Base-by-base conservation (phyloP, 2,329 filamentous ascomycete genomes). In the Phoma herbarum region DNA sequence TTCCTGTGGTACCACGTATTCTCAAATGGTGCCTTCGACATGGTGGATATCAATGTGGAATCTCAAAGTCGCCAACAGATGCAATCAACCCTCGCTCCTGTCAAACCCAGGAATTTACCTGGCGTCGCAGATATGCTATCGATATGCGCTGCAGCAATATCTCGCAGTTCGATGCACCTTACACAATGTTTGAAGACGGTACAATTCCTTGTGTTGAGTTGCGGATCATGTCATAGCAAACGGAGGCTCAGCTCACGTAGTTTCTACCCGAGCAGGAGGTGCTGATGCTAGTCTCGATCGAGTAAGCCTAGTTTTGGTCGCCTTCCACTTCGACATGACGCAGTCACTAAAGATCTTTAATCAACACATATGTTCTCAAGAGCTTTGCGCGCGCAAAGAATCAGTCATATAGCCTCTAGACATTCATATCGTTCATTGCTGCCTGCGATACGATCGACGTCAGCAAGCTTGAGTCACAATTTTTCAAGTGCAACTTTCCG, bases 1-100 rank as follows among this genome's bases (percentile, higher is more conserved):
- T 88, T 91, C 48, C 94, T 90, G 64, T 93, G 90, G 63, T 91
- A 88, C 80, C 94, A 98, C 28, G 90, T 78, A 73, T 98, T 98
- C 41, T 86, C 86, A 58, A 94, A 74, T 28, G 66, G 42, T 35
- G 31, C 49, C 39, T 45, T 60, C 18, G 41, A 50, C 52, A 54
- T 41, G 31, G 22, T 33, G 25, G 12, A 41, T 14, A 26, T n/a
- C 23, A 31, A 43, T 33, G 29, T 10, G 39, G 20, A 28, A 33
- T 9, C 31, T 14, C 12, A 25, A 4, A 1, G 33, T 43, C 26
- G 16, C 20, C 22, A 14, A 29, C 23, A 33, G 29, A n/a, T 42
- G 31, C 26, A 20, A 37, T 39, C 5, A 5, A 41, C 11, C 22
- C 35, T 18, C 18, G 41, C 29, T 43, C 20, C 18, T 10, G 18